Base-by-base conservation (phyloP, 1,139 yeast genomes). In the Suhomyces coccinellae region DNA sequence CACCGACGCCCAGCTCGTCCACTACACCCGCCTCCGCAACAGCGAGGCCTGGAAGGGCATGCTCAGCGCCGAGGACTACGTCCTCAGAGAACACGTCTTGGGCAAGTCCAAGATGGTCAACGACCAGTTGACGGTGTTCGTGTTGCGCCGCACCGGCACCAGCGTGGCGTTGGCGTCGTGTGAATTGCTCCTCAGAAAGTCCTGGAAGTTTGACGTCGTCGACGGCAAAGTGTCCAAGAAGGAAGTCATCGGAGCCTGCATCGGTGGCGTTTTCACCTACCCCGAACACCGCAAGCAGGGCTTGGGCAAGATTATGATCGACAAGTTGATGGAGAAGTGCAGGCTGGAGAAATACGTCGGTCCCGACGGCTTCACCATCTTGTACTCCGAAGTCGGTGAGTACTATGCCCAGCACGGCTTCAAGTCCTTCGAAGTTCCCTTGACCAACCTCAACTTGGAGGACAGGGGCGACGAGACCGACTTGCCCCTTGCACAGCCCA, bases 361-460 rank as follows among this genome's bases (percentile, higher is more conserved):
- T 6, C 51, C 58, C 16, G 69, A 75, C 45, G 76, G 79, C 14
- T 72, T 75, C 43, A 64, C 75, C 12, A 78, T 75, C 46, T 69
- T 85, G 48, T 86, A 85, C 70, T 83, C 90, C 30, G 95, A 85
- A 56, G 76, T 87, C 33, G 91, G 89, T 6, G 82, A 81, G 46
- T 85, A 79, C 61, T 85, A 86, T 59, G 61, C 69, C 30, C 67
- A 71, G 46, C 72, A 76, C 54, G 95, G 88, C 1, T 86, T 82
- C 61, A 64, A 68, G 35, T 74, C 83, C 1, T 61, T 67, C 45
- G 77, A 69, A 33, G 79, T 80, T 9, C 81, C 70, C 6, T 71
- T 57, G 53, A 66, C 56, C 66, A 45, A 60, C 28, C 50, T 67
- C 6, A 40, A 52, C 17, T 32, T 54, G 16, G 40, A 38, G 12